Evolutionary conservation across 2,329 filamentous ascomycete genomes (phyloP).

Genomic region (Pseudogymnoascus sp.): DNA sequence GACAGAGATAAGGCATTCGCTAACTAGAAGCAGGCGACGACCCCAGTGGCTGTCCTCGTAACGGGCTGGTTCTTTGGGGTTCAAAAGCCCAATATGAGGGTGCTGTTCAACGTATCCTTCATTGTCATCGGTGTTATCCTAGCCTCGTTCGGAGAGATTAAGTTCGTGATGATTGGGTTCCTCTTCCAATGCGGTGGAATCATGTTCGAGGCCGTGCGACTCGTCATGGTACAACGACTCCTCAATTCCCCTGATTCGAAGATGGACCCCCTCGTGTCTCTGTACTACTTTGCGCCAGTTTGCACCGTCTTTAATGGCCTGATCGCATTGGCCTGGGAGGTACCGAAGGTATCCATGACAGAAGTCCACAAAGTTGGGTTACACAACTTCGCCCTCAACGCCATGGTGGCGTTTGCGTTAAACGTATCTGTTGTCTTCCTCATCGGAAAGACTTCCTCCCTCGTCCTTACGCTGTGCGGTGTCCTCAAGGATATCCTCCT

Average conservation of each 20-base stretch:
- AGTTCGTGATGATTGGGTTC: constrained; percentile 77
- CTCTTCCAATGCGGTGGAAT: constrained; percentile 73
- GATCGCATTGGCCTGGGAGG: constrained; percentile 66
- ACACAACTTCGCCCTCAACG: constrained; percentile 67
- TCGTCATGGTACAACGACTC: constrained; percentile 78
- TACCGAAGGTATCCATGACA: constrained; percentile 59
- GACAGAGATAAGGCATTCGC: neutral
- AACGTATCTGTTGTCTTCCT: constrained; percentile 83
- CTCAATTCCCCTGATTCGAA: constrained; percentile 80
- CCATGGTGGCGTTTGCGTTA: constrained; percentile 69
- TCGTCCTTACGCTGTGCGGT: constrained; percentile 79
- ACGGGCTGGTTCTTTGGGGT: constrained; percentile 84
- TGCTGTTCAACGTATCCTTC: constrained; percentile 85
- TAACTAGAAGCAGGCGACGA: constrained; percentile 62
- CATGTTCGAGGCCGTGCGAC: constrained; percentile 71
- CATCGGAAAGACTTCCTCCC: constrained; percentile 80
- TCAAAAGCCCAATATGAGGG: constrained; percentile 68
- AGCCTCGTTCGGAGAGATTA: constrained; percentile 90
- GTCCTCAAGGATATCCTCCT: constrained; percentile 84
- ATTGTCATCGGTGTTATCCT: constrained; percentile 94
- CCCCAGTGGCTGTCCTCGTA: constrained; percentile 84
- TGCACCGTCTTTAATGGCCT: constrained; percentile 75
- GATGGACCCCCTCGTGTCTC: constrained; percentile 83
- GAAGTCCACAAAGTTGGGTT: constrained; percentile 69
- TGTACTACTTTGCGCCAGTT: constrained; percentile 84